Evolutionary conservation across 2,329 filamentous ascomycete species (phyloP).

Genomic region (Mycosphaerella sp.): DNA sequence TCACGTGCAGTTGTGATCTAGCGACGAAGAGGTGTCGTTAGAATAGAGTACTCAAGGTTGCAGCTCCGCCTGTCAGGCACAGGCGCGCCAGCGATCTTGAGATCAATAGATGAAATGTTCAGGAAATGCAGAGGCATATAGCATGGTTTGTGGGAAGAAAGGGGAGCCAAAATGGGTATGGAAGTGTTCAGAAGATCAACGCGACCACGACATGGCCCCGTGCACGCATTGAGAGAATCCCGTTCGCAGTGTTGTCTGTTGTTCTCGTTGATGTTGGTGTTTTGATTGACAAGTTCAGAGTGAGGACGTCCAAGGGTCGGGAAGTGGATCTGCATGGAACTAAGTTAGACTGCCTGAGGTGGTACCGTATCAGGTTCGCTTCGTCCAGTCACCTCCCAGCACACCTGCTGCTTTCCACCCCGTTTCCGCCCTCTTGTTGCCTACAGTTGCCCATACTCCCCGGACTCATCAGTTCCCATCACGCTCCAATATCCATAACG

Average conservation of each 20-base stretch:
- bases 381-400: background rate
- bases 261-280: background rate
- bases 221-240: background rate
- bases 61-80: slow-evolving; percentile 7
- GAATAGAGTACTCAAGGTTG: slow-evolving; percentile 10
- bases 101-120: background rate
- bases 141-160: background rate
- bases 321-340: too few relatives aligned
- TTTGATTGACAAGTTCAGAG: background rate
- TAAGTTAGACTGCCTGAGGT: too few relatives aligned
- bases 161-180: background rate
- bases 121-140: background rate
- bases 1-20: background rate
- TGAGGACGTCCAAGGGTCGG: too few relatives aligned
- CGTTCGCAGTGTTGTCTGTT: background rate
- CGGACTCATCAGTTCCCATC: background rate
- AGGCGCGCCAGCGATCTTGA: slow-evolving; percentile 8
- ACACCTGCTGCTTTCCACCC: too few relatives aligned
- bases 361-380: too few relatives aligned
- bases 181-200: background rate
- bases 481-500: background rate
- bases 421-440: background rate
- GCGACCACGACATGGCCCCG: background rate
- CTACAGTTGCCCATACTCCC: background rate
- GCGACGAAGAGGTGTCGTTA: slow-evolving; percentile 12